phyloP scores from a whole-genome alignment of 768 basidiomycete species.

The Russula vinacea region DNA sequence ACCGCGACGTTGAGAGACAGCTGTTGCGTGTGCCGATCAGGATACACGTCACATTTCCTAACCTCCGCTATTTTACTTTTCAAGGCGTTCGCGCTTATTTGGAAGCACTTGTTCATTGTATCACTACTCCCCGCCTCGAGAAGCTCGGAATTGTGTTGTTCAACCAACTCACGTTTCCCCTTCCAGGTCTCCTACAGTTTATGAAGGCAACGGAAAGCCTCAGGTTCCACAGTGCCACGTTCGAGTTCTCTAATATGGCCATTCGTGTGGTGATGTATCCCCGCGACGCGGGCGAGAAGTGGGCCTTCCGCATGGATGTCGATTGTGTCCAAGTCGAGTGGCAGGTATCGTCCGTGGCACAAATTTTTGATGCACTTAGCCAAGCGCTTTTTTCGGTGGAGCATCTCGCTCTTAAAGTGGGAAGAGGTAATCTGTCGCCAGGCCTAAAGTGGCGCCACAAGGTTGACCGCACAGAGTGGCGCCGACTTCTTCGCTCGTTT shows the following conservation, averaged over 20 bases:
- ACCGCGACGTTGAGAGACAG: neutral
- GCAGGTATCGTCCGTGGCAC: neutral
- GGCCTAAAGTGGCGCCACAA: neutral
- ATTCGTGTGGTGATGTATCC: neutral
- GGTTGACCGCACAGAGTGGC: neutral
- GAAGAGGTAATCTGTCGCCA: neutral
- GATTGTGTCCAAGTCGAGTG: neutral
- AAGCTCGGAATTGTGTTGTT: neutral
- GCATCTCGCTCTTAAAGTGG: neutral
- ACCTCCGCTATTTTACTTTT: neutral
- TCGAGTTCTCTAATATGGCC: neutral
- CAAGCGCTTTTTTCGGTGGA: neutral
- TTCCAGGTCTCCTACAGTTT: neutral
- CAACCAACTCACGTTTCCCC: neutral
- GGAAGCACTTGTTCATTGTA: neutral
- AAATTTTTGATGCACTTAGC: neutral
- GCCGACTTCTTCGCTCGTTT: neutral
- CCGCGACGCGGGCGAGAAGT: neutral
- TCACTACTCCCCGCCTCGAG: neutral
- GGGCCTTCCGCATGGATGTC: neutral
- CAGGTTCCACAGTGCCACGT: neutral
- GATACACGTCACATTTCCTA: neutral
- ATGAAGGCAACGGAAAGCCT: neutral
- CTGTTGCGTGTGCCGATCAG: neutral
- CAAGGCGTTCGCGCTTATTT: neutral